Conservation (phyloP, 257 asterid genomes). For the Solanum acaule region DNA sequence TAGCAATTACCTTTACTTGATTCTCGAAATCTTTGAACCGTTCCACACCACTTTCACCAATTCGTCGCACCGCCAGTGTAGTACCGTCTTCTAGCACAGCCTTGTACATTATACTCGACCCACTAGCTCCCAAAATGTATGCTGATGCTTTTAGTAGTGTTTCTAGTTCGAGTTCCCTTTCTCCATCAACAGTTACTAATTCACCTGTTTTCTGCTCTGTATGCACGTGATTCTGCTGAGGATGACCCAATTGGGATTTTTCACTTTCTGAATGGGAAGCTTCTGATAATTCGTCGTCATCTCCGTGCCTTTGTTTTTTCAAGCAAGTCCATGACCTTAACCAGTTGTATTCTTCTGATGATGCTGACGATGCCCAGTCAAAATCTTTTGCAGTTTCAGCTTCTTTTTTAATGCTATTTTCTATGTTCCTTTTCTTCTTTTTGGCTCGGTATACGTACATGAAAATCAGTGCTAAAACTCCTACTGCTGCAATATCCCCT, state of each 20-base stretch:
- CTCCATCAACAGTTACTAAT: constrained; percentile 77
- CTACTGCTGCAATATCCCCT: constrained; percentile 66
- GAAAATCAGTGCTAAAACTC: constrained; percentile 31
- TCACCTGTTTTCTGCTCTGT: constrained; percentile 57
- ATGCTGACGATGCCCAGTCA: constrained; percentile 75
- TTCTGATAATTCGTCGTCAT: constrained; percentile 33
- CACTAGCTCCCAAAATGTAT: constrained; percentile 80
- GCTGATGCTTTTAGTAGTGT: constrained; percentile 89
- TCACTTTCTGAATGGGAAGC: constrained; percentile 29
- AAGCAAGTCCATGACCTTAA: constrained; percentile 67
- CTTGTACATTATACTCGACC: constrained; percentile 91
- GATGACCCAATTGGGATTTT: neutral
- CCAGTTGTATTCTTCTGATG: constrained; percentile 59
- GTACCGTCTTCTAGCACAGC: constrained; percentile 89
- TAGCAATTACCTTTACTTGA: constrained; percentile 63
- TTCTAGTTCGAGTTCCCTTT: constrained; percentile 71
- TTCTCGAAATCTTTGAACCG: constrained; percentile 83
- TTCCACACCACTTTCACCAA: constrained; percentile 81
- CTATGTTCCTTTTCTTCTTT: constrained; percentile 34
- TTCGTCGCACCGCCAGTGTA: constrained; percentile 68
- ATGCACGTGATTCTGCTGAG: constrained; percentile 3
- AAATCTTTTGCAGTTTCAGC: constrained; percentile 42
- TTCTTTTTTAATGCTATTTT: constrained; percentile 20
- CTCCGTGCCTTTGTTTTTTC: constrained; percentile 32
- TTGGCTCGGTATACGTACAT: constrained; percentile 28